Conservation (phyloP, 2,329 filamentous ascomycete genomes). For the Shiraia sp. region DNA sequence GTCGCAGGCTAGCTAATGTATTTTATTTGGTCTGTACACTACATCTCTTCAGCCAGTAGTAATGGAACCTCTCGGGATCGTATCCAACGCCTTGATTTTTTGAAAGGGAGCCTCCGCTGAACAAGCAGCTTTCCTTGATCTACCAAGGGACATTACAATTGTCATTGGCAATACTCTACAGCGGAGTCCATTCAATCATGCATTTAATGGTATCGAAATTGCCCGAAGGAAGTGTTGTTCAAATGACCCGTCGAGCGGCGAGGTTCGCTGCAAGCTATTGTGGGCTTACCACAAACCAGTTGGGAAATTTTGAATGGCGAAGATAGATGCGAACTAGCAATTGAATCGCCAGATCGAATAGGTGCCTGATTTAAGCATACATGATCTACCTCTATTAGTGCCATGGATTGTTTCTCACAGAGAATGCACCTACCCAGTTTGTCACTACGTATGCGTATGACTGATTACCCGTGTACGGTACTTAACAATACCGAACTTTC, state of each 20-base stretch:
- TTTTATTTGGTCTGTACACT: constrained; percentile 24
- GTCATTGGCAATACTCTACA: too few species aligned
- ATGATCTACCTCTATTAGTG: not conserved
- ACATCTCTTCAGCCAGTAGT: constrained; percentile 31
- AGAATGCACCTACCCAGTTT: too few species aligned
- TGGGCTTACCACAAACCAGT: constrained; percentile 27
- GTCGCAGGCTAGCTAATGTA: too few species aligned
- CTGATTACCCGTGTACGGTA: too few species aligned
- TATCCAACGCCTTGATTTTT: too few species aligned
- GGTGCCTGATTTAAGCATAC: not conserved
- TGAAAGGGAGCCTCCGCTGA: too few species aligned
- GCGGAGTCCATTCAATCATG: constrained; percentile 25
- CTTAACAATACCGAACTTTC: too few species aligned
- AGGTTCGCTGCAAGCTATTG: constrained; percentile 27
- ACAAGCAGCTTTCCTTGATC: too few species aligned
- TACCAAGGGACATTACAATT: too few species aligned
- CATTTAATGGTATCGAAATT: constrained; percentile 30
- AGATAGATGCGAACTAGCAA: constrained; percentile 24
- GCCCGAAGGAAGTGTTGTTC: constrained; percentile 27
- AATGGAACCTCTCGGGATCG: too few species aligned
- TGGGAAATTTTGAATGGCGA: constrained; percentile 28
- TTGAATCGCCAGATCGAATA: constrained; percentile 28
- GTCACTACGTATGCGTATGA: too few species aligned
- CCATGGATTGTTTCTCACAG: not conserved
- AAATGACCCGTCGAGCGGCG: constrained; percentile 23